Conservation (phyloP, 139 green algal genomes). For the Desmodesmus armatus region DNA sequence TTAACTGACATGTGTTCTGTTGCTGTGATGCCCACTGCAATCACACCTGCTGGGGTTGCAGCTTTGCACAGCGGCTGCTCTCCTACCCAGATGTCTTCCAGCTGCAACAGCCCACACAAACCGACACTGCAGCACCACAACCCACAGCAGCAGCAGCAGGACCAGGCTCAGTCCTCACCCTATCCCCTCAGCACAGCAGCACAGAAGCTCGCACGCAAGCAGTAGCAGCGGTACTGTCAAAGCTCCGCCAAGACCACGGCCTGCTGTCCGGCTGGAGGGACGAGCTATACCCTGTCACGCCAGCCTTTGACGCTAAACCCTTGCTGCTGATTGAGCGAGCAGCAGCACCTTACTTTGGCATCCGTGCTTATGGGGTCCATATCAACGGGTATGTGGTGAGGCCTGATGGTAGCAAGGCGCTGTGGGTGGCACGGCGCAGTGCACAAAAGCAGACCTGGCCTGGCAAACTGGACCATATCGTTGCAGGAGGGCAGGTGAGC, state of each 20-base stretch:
- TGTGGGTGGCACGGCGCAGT: constrained; percentile 92
- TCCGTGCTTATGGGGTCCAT: constrained; percentile 90
- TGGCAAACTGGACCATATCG: constrained; percentile 95
- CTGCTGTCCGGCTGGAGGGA: constrained; percentile 90
- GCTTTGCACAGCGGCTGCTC: constrained; percentile 63
- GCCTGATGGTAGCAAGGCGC: constrained; percentile 31
- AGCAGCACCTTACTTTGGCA: constrained; percentile 87
- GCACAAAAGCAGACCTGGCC: constrained; percentile 92
- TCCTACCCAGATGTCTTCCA: constrained; percentile 60
- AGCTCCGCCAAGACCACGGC: constrained; percentile 46
- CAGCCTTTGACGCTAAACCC: constrained; percentile 71
- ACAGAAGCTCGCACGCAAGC: constrained; percentile 61
- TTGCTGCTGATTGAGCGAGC: constrained; percentile 89
- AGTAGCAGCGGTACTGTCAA: constrained; percentile 50
- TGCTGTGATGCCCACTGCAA: too few species aligned
- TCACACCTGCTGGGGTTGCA: too few species aligned
- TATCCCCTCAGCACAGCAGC: constrained; percentile 34
- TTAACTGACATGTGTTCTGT: too few species aligned
- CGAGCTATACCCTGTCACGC: constrained; percentile 92
- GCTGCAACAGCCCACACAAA: constrained; percentile 9
- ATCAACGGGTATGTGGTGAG: constrained; percentile 88
- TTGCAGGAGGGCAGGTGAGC: constrained; percentile 87
- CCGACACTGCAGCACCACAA: not conserved
- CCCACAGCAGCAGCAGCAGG: not conserved
- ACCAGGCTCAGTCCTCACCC: not conserved